Evolutionary conservation across 2,329 filamentous ascomycete genomes (phyloP).

Genomic region (Mollisia scopiformis): DNA sequence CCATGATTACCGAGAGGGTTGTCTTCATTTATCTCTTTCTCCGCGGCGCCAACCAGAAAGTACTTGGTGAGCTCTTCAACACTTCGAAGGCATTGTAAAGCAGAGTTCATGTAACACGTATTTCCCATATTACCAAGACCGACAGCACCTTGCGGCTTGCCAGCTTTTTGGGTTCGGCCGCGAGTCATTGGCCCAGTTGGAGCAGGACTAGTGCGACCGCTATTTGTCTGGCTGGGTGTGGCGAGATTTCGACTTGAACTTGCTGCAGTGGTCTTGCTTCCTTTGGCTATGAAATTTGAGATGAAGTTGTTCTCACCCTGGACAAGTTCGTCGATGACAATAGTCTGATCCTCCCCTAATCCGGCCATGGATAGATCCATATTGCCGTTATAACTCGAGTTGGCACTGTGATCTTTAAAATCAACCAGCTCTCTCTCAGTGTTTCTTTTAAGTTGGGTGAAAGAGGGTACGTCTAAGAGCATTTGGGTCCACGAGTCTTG

Average conservation of each 20-base stretch:
- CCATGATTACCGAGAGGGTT: constrained; percentile 89
- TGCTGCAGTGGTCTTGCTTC: constrained; percentile 22
- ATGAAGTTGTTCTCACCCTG: constrained; percentile 61
- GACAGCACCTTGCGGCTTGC: constrained; percentile 73
- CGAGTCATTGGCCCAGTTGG: constrained; percentile 66
- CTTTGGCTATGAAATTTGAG: constrained; percentile 46
- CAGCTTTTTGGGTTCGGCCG: constrained; percentile 70
- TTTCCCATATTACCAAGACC: constrained; percentile 92
- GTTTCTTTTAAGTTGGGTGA: constrained; percentile 64
- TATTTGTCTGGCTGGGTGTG: constrained; percentile 49
- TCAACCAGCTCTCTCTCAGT: constrained; percentile 66
- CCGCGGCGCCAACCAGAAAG: constrained; percentile 76
- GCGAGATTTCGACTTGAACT: constrained; percentile 20
- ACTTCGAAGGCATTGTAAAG: constrained; percentile 89
- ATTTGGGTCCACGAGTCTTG: constrained; percentile 46
- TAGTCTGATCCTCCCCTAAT: constrained; percentile 71
- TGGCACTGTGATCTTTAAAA: constrained; percentile 69
- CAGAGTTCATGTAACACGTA: constrained; percentile 99
- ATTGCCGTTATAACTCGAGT: constrained; percentile 77
- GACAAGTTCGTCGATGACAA: constrained; percentile 83
- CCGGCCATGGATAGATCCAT: constrained; percentile 67
- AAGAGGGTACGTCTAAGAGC: constrained; percentile 56
- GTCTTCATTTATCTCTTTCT: constrained; percentile 78
- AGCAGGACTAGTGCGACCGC: constrained; percentile 71
- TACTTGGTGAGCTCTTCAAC: constrained; percentile 94